Evolutionary conservation across 2,329 filamentous ascomycete species (phyloP).

Genomic region (Capronia epimyces): DNA sequence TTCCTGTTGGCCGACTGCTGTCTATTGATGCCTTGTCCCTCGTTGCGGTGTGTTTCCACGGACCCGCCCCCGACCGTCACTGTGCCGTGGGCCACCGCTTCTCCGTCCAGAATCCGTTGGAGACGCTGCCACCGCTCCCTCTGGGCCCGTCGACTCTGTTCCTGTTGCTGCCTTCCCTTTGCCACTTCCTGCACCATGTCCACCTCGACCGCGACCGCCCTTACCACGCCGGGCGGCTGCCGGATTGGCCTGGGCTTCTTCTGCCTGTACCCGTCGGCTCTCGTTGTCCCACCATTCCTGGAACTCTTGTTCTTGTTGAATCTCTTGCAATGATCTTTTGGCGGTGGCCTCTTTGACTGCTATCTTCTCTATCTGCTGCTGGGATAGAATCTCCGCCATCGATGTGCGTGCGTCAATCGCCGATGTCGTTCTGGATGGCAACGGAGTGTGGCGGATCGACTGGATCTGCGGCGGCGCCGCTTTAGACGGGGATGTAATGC

Average conservation of each 20-base stretch:
- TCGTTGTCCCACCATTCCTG: conserved; percentile 95
- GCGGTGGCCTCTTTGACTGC: conserved; percentile 71
- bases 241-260: conserved; percentile 44
- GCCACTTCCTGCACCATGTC: conserved; percentile 25
- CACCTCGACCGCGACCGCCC: conserved; percentile 31
- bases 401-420: conserved; percentile 42
- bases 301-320: conserved; percentile 94
- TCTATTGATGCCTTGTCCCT: conserved; percentile 14
- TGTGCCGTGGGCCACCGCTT: conserved; percentile 5
- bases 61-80: conserved; percentile 11
- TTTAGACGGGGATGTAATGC: conserved; percentile 31
- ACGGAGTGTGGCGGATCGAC: conserved; percentile 44
- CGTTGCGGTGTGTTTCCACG: conserved; percentile 16
- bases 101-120: conserved; percentile 7
- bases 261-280: conserved; percentile 63
- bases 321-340: conserved; percentile 85
- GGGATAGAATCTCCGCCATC: conserved; percentile 80
- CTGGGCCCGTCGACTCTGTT: neutral
- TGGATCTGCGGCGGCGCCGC: conserved; percentile 35
- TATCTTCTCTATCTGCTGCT: conserved; percentile 80
- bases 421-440: conserved; percentile 25
- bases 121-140: neutral
- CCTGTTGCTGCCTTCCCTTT: conserved; percentile 19
- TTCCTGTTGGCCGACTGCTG: neutral
- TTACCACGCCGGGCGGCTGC: conserved; percentile 30